These are phyloP conservation scores for Oemleria cerasiformis DNA, from an alignment of 306 rosid genomes.

Conservation along the genomic window DNA sequence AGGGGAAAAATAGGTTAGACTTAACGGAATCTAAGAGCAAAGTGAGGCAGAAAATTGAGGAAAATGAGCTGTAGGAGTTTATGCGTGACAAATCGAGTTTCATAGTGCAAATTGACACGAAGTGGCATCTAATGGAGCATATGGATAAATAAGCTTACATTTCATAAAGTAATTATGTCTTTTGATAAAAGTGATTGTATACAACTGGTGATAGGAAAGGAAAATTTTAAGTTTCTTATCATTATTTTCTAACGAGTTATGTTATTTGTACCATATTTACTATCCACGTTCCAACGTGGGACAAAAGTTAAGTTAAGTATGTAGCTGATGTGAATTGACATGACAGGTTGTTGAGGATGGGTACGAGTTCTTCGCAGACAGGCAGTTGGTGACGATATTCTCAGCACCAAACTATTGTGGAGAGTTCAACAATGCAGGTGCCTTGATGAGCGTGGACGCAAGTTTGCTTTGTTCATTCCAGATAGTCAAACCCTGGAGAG, in stretches of 20 bases:
- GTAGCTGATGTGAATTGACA: no score
- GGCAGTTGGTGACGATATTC: conserved; percentile 79
- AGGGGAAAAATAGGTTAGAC: no score
- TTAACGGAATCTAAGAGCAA: no score
- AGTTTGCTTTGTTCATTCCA: conserved; percentile 90
- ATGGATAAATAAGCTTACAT: background rate
- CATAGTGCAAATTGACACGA: no score
- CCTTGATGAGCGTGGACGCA: conserved; percentile 72
- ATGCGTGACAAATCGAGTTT: no score
- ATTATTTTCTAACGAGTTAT: background rate
- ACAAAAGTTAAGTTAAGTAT: no score
- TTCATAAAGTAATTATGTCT: no score
- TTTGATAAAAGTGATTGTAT: background rate
- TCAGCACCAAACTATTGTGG: conserved; percentile 96
- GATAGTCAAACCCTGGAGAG: conserved; percentile 68
- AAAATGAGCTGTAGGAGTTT: no score
- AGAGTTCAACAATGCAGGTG: conserved; percentile 93
- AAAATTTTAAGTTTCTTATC: background rate
- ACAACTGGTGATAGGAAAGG: background rate
- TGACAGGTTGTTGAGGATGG: conserved; percentile 89
- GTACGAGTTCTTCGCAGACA: conserved; percentile 84
- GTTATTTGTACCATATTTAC: background rate
- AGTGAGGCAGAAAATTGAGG: no score
- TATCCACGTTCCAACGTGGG: background rate
- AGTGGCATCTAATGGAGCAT: no score